A percentile compares a stretch with the other conserved stretches of the same genome.
phyloP scores from a whole-genome alignment of 2,329 filamentous ascomycete species.

The Colletotrichum echinochloae region DNA sequence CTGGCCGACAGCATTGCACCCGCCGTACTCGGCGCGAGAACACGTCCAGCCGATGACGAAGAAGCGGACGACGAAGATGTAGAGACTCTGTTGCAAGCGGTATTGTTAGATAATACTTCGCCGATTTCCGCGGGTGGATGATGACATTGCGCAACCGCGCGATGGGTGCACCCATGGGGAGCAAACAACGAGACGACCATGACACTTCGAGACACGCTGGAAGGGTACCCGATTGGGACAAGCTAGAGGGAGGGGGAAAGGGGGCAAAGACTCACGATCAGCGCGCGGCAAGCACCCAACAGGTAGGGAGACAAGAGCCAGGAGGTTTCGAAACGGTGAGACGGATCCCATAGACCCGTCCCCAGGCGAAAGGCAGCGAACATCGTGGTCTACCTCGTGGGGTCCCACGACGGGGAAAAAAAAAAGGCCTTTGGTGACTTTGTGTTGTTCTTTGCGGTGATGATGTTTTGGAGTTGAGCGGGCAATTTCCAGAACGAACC shows the following conservation, averaged over 20 bases:
- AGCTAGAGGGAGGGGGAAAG: conserved; percentile 29
- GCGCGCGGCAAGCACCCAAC: conserved; percentile 68
- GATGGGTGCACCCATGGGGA: neutral
- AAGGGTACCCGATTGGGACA: neutral
- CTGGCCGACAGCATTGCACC: conserved; percentile 60
- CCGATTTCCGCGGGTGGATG: neutral
- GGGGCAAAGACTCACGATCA: conserved; percentile 58
- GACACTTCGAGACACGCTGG: neutral
- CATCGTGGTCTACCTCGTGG: conserved; percentile 35
- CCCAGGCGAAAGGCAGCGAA: conserved; percentile 54
- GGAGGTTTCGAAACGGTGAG: conserved; percentile 81
- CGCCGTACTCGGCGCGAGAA: conserved; percentile 56
- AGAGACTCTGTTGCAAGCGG: conserved; percentile 62
- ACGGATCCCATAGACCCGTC: conserved; percentile 62
- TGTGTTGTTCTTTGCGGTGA: conserved; percentile 27
- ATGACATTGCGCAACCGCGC: neutral
- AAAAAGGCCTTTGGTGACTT: conserved; percentile 1
- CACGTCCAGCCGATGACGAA: conserved; percentile 76
- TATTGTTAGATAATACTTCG: conserved; percentile 4
- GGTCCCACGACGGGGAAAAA: conserved; percentile 5
- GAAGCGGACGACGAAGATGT: conserved; percentile 77
- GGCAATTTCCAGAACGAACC: conserved; percentile 19
- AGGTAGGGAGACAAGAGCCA: conserved; percentile 79
- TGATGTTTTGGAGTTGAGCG: conserved; percentile 38
- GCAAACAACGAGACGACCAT: neutral